Evolutionary conservation across 768 basidiomycete species (phyloP), one percentile per base, ranked within the genome.

Genomic region (Mycena pura): DNA sequence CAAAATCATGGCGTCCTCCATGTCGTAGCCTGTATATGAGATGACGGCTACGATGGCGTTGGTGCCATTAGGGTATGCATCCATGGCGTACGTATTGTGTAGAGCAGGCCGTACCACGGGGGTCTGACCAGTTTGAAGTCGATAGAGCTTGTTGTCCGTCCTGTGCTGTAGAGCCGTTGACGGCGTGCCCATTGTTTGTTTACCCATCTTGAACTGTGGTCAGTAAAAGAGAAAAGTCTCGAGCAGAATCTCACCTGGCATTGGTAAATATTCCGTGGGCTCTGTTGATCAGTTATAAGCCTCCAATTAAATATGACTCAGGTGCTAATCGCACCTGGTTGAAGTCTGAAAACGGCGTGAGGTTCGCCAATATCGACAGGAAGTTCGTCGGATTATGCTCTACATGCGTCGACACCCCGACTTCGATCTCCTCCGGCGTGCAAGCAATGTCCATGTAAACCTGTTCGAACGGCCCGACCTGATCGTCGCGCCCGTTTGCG

Each of bases 1-100:
- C 50, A 99, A 79, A 67, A 99, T 99, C 97, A 99, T 99, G 66
- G 97, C 97, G 69, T 99, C 97, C 78, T 99, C 97, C 97, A 99
- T 99, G 74, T 99, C 97, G 76, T 99, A 99, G 4, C 97, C 97
- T 4, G 97, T 99, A 73, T 99, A 99, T 1, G 97, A 99, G 69
- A 99, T 99, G 71, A 99, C 97, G n/a, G 97, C 97, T 47, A 99
- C 97, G 60, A 99, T 82, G 19, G 97, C 97, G 74, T 99, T 99
- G 43, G 92, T 98, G 15, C 97, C 97, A 69, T 96, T 99, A 2
- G 97, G 97, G 84, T 95, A 99, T 29, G 92, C 87, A 76, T 99
- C 97, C 92, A 99, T 97, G 43, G 93, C 96, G 76, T 99, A 99
- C 4, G 89, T 87, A 70, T 95, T 91, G 78, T 99, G 94, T 39